These are phyloP conservation scores for Pugionium dolabratum DNA, from an alignment of 345 rosid species.

Conservation along the genomic window DNA sequence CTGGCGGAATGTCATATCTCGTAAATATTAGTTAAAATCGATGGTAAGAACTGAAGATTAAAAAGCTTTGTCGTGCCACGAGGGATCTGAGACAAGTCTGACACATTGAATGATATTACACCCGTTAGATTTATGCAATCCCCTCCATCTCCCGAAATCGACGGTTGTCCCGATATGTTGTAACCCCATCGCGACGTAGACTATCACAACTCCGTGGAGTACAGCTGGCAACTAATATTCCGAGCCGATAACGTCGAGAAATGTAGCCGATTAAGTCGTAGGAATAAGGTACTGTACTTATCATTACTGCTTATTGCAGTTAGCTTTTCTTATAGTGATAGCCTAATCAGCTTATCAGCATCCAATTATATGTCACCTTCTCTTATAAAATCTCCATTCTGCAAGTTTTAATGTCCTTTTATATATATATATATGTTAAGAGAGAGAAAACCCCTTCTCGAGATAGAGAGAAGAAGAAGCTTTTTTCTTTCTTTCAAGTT, in stretches of 20 bases:
- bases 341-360: fast-evolving
- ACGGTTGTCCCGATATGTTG: background rate
- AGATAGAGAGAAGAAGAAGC: slow-evolving; percentile 25
- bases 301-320: slow-evolving; percentile 16
- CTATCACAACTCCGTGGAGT: slow-evolving; percentile 11
- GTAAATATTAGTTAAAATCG: slow-evolving; percentile 40
- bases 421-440: slow-evolving; percentile 33
- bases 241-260: slow-evolving; percentile 82
- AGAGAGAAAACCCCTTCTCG: slow-evolving; percentile 36
- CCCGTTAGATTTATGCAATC: slow-evolving; percentile 40
- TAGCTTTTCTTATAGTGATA: slow-evolving; percentile 33
- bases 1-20: slow-evolving; percentile 41
- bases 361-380: slow-evolving; percentile 52
- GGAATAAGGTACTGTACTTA: fast-evolving
- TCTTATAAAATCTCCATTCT: slow-evolving; percentile 47
- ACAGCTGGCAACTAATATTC: slow-evolving; percentile 78
- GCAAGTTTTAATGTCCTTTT: slow-evolving; percentile 46
- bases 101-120: slow-evolving; percentile 32
- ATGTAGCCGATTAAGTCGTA: slow-evolving; percentile 72
- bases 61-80: slow-evolving; percentile 55
- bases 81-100: slow-evolving; percentile 47
- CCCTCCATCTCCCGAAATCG: slow-evolving; percentile 1
- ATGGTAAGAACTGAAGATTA: slow-evolving; percentile 31
- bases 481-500: slow-evolving; percentile 27
- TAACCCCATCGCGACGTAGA: background rate